Percentiles rank a stretch among this genome's conserved stretches.
Conservation (phyloP, 495 filamentous ascomycete species). For the Delitschia confertaspora region DNA sequence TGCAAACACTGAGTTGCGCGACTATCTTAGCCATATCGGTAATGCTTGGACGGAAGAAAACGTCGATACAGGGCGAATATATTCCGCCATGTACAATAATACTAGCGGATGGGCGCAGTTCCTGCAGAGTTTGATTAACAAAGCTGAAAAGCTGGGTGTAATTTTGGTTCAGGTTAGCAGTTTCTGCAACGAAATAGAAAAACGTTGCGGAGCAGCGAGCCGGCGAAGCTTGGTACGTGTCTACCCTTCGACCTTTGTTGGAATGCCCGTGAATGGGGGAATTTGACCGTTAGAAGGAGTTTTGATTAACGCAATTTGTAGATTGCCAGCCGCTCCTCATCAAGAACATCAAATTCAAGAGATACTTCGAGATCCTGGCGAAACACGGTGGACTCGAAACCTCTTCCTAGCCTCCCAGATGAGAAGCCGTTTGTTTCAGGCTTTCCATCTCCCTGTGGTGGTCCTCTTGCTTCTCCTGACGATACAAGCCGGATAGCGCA, state of each 20-base stretch:
- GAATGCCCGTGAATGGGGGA: background rate
- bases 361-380: conserved; percentile 16
- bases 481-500: too few species aligned
- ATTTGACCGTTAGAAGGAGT: background rate
- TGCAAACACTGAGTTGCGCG: conserved; percentile 65
- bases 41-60: conserved; percentile 41
- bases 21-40: conserved; percentile 58
- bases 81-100: conserved; percentile 35
- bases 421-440: conserved; percentile 15
- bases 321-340: conserved; percentile 29
- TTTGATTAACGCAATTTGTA: conserved; percentile 11
- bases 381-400: conserved; percentile 21
- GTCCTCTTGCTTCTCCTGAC: background rate
- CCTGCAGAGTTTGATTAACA: conserved; percentile 30
- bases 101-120: conserved; percentile 33
- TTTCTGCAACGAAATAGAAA: conserved; percentile 35
- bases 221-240: conserved; percentile 30
- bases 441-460: conserved; percentile 3
- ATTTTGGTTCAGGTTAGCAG: conserved; percentile 32
- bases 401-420: conserved; percentile 25
- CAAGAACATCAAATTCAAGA: conserved; percentile 22
- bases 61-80: conserved; percentile 28
- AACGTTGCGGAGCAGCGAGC: conserved; percentile 36
- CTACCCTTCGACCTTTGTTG: conserved; percentile 1
- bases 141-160: conserved; percentile 32